Evolutionary conservation across 2,329 filamentous ascomycete genomes (phyloP).

Genomic region (Didymella glomerata): DNA sequence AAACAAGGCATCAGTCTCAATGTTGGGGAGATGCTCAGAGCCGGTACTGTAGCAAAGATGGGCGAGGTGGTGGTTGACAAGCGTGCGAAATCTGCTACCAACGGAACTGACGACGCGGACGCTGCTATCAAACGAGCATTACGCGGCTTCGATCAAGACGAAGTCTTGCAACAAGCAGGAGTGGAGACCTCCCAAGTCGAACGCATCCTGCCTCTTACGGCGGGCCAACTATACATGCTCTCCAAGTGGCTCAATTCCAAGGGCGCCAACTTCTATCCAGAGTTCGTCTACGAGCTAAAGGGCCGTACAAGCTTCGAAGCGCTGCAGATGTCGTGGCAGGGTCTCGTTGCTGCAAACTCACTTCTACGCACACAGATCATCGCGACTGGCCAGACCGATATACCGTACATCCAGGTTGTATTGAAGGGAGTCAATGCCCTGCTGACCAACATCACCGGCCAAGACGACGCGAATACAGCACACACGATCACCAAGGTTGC

Average conservation of each 20-base stretch:
- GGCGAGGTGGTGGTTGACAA: constrained; percentile 51
- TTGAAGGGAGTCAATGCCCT: constrained; percentile 53
- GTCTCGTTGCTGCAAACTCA: constrained; percentile 63
- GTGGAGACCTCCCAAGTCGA: constrained; percentile 62
- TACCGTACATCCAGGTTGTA: constrained; percentile 72
- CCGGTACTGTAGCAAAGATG: constrained; percentile 72
- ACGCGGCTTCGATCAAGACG: constrained; percentile 49
- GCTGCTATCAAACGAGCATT: constrained; percentile 38
- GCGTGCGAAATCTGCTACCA: constrained; percentile 7
- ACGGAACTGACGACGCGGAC: constrained; percentile 4
- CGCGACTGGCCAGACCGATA: constrained; percentile 55
- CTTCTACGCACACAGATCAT: constrained; percentile 76
- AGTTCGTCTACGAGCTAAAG: constrained; percentile 69
- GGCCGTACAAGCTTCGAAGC: constrained; percentile 49
- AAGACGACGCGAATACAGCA: constrained; percentile 20
- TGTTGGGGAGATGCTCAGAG: constrained; percentile 75
- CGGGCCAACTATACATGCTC: constrained; percentile 84
- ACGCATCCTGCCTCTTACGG: constrained; percentile 70
- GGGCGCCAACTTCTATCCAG: constrained; percentile 75
- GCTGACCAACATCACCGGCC: constrained; percentile 40
- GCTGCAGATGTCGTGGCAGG: constrained; percentile 69
- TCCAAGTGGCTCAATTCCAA: constrained; percentile 74
- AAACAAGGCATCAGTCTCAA: constrained; percentile 68
- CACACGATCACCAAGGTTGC: background rate
- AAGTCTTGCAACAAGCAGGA: constrained; percentile 53